Evolutionary conservation across 306 rosid species (phyloP), one percentile per base, ranked within the genome.

Genomic region (Corylus avellana): DNA sequence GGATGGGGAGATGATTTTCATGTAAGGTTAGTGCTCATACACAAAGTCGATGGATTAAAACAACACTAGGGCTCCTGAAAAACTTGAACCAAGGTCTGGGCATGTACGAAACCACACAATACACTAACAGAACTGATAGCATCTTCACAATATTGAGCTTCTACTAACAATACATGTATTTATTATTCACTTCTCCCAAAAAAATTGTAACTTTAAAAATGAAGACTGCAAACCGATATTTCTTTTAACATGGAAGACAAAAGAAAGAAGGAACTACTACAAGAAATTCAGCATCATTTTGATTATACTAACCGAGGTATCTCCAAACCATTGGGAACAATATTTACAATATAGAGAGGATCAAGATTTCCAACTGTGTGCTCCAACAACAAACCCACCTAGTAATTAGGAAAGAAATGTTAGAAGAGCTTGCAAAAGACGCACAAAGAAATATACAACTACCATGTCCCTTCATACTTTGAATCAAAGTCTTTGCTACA

Each of bases 301-400:
- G 47, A 73, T 77, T 75, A 62, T 55, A 86, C 96, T 82, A 66
- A 95, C 99, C 96, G 85, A 72, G 98, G 99, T 85, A 95, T 93
- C 84, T 92, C 96, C 88, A 95, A 71, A 68, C 99, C 98, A 54
- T 93, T 86, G 71, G 99, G 99, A 83, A 95, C 99, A 90, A 83
- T 93, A 87, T 95, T 95, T 70, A 95, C 99, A 58, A 95, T 95
- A 84, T 90, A 86, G 4, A 89, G 90, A 75, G 92, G 92, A 76
- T 86, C 92, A 35, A 89, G 89, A 79, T 89, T 89, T 70, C 99
- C 99, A 85, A 95, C 99, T 0, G 99, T 93, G 92, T 93, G 99
- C 86, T 95, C 98, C 96, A 95, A 81, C 49, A 95, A 81, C 73
- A 95, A 84, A 32, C 98, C 99, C 48, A 95, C 97, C 99, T 95